Conservation (phyloP, 148 eudicot genomes). For the Euryodendron excelsum region DNA sequence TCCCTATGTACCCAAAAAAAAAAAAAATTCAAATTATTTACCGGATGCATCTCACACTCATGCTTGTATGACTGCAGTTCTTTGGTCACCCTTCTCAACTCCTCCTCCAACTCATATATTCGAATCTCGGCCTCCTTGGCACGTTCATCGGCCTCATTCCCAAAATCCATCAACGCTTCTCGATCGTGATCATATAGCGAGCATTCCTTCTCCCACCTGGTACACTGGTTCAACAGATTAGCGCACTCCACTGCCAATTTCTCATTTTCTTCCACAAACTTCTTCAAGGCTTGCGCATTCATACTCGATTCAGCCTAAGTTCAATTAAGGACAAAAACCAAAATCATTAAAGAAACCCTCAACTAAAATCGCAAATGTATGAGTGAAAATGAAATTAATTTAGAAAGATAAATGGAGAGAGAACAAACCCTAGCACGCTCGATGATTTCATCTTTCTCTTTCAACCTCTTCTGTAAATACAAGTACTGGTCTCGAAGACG, state of each 20-base stretch:
- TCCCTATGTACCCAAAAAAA: no score
- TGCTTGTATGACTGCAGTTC: slow-evolving; percentile 48
- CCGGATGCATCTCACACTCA: slow-evolving; percentile 44
- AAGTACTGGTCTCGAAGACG: slow-evolving; percentile 60
- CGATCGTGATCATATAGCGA: slow-evolving; percentile 76
- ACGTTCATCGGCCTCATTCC: slow-evolving; percentile 82
- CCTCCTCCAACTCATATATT: slow-evolving; percentile 57
- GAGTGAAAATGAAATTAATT: neutral
- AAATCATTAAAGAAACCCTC: neutral
- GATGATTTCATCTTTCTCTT: slow-evolving; percentile 55
- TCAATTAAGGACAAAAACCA: neutral
- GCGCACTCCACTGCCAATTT: slow-evolving; percentile 72
- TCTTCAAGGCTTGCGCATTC: slow-evolving; percentile 87
- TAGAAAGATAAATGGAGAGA: neutral
- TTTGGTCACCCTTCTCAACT: slow-evolving; percentile 42
- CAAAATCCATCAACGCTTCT: slow-evolving; percentile 91
- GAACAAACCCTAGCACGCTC: slow-evolving; percentile 73
- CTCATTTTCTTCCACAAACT: slow-evolving; percentile 86
- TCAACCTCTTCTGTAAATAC: slow-evolving; percentile 38
- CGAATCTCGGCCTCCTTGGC: slow-evolving; percentile 71
- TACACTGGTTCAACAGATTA: slow-evolving; percentile 52
- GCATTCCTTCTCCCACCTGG: slow-evolving; percentile 78
- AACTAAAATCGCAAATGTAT: neutral
- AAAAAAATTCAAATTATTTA: slow-evolving; percentile 26
- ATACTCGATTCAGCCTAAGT: slow-evolving; percentile 70